These are phyloP conservation scores for Mucor velutinosus DNA, from an alignment of 371 early-diverging fungal genomes.

Conservation along the genomic window DNA sequence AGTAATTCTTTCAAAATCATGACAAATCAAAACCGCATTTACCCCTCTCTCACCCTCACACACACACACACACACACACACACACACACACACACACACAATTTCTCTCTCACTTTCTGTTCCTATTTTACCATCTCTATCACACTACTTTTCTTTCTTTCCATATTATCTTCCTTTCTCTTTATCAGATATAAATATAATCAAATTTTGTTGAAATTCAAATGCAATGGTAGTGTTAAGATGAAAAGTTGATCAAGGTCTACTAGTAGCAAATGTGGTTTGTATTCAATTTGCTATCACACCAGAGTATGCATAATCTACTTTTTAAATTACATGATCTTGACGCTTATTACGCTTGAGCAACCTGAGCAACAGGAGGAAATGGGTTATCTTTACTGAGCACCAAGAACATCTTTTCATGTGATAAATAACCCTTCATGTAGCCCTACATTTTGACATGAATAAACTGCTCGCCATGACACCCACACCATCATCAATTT, in stretches of 20 bases:
- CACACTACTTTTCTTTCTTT: background rate
- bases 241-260: too few species aligned
- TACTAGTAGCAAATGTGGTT: too few species aligned
- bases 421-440: constrained; percentile 87
- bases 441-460: constrained; percentile 55
- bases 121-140: background rate
- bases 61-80: too few species aligned
- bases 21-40: background rate
- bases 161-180: background rate
- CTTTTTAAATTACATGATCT: too few species aligned
- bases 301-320: too few species aligned
- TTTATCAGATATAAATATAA: too few species aligned
- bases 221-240: too few species aligned
- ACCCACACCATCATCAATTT: background rate
- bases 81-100: too few species aligned
- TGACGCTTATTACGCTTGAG: constrained; percentile 6
- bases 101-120: background rate
- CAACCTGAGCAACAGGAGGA: constrained; percentile 51
- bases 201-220: too few species aligned
- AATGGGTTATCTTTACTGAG: constrained; percentile 80
- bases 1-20: constrained; percentile 39
- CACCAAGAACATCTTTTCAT: constrained; percentile 76
- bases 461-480: background rate
- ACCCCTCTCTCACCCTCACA: background rate
- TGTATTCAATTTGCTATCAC: too few species aligned